These are phyloP conservation scores for Poteriospumella lacustris DNA, from an alignment of 108 stramenopile genomes.

Conservation along the genomic window DNA sequence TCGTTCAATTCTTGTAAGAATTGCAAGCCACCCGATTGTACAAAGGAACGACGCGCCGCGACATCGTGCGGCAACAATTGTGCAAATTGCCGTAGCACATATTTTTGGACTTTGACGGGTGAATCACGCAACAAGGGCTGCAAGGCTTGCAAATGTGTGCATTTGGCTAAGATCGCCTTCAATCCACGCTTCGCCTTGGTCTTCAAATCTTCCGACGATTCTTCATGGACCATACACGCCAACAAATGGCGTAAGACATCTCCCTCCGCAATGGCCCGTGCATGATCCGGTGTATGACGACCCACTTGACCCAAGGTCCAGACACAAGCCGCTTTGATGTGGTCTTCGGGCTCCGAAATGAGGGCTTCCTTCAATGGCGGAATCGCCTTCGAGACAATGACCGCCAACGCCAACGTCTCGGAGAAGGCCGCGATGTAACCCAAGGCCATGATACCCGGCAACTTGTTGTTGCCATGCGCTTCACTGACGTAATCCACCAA, in stretches of 20 bases:
- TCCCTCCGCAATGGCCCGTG: slow-evolving; percentile 59
- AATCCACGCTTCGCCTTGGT: slow-evolving; percentile 61
- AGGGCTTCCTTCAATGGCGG: slow-evolving; percentile 72
- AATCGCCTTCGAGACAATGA: slow-evolving; percentile 75
- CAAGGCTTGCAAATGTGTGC: slow-evolving; percentile 61
- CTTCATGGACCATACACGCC: slow-evolving; percentile 60
- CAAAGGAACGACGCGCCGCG: slow-evolving; percentile 57
- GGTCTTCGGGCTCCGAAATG: slow-evolving; percentile 62
- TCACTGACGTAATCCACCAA: slow-evolving; percentile 64
- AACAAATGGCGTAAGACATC: slow-evolving; percentile 60
- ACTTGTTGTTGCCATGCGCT: slow-evolving; percentile 56
- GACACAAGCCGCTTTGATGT: slow-evolving; percentile 63
- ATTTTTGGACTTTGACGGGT: slow-evolving; percentile 62
- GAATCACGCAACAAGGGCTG: slow-evolving; percentile 61
- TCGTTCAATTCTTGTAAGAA: slow-evolving; percentile 54
- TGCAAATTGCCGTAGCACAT: slow-evolving; percentile 65
- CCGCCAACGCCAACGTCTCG: slow-evolving; percentile 63
- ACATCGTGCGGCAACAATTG: slow-evolving; percentile 62
- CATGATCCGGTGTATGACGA: slow-evolving; percentile 62
- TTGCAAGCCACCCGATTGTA: slow-evolving; percentile 27
- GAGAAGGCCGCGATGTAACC: slow-evolving; percentile 65
- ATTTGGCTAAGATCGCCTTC: slow-evolving; percentile 64
- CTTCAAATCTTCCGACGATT: slow-evolving; percentile 55
- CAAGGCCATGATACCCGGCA: slow-evolving; percentile 65
- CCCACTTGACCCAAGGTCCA: slow-evolving; percentile 66